Evolutionary conservation across 2,329 filamentous ascomycete species (phyloP), one percentile per base, ranked within the genome.

Genomic region (Penicillium frequentans): DNA sequence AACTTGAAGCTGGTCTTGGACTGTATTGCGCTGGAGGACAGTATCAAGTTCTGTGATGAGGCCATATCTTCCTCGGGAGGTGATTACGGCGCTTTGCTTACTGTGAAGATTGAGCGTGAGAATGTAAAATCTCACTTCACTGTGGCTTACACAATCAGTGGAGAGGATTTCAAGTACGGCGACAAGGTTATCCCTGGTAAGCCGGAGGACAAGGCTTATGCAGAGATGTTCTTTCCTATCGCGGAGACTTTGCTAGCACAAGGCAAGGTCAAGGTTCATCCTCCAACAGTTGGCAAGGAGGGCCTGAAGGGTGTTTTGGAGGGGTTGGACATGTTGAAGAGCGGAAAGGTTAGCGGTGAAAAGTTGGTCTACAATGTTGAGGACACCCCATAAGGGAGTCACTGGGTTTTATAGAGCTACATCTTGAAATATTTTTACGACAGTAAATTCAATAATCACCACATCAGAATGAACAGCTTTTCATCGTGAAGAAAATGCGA

Each of bases 281-380:
- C 73, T 23, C 60, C 68, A 19, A 71, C 73, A 57, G 71, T 81
- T 21, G 65, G 74, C 13, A 54, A 69, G 29, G 75, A 70, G 7
- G 80, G 80, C 1, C 64, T 82, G 48, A 63, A 76, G 53, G 77
- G 74, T 19, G 72, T 81, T 16, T 64, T 79, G 47, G 77, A 77
- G 9, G 80, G 79, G 0, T 35, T 82, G 55, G 65, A 81, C 55
- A 63, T 73, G 43, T 55, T 82, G 64, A 77, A 69, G 66, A 65
- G 75, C 26, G 75, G 72, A 13, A 79, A 77, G 63, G 75, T 82
- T 19, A 80, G 75, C 59, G 79, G 77, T 10, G 67, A 70, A 59
- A 82, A 82, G 69, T 55, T 82, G 59, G 79, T 82, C 6, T 82
- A 81, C 64, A 68, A 67, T 29, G 64, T 79, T 48, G 61, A 49